These are phyloP conservation scores for Bryopsis sp. DNA, from an alignment of 139 green algal species.

Conservation along the genomic window DNA sequence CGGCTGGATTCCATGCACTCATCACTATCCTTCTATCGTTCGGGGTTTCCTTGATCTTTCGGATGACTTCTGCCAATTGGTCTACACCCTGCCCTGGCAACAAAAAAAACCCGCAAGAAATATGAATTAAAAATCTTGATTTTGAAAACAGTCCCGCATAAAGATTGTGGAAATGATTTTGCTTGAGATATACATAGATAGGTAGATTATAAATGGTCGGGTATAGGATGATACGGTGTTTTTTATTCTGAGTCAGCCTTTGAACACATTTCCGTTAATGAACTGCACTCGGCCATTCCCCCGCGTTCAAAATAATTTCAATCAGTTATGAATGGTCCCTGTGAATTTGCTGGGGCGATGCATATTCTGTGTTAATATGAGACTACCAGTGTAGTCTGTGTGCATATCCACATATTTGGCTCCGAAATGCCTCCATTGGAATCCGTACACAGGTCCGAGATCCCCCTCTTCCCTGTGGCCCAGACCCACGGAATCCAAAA, in stretches of 20 bases:
- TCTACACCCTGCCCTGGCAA: conserved; percentile 80
- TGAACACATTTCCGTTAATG: too few relatives aligned
- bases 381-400: conserved; percentile 78
- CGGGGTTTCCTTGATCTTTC: conserved; percentile 77
- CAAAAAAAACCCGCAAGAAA: conserved; percentile 5
- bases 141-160: neutral
- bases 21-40: conserved; percentile 93
- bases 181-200: too few relatives aligned
- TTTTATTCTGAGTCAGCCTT: too few relatives aligned
- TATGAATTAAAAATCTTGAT: neutral
- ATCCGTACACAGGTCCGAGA: conserved; percentile 97
- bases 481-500: conserved; percentile 52
- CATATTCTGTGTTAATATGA: too few relatives aligned
- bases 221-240: too few relatives aligned
- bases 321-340: too few relatives aligned
- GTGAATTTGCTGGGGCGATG: too few relatives aligned
- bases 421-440: conserved; percentile 99
- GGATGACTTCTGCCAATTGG: conserved; percentile 91
- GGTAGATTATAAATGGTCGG: too few relatives aligned
- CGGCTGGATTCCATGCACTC: conserved; percentile 93
- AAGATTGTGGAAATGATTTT: too few relatives aligned
- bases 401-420: conserved; percentile 93
- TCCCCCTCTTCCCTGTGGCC: conserved; percentile 80
- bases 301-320: too few relatives aligned
- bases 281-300: too few relatives aligned